Percentiles rank a stretch among this genome's conserved stretches.
Conservation (phyloP, 495 filamentous ascomycete genomes). For the Neurospora cerealis region DNA sequence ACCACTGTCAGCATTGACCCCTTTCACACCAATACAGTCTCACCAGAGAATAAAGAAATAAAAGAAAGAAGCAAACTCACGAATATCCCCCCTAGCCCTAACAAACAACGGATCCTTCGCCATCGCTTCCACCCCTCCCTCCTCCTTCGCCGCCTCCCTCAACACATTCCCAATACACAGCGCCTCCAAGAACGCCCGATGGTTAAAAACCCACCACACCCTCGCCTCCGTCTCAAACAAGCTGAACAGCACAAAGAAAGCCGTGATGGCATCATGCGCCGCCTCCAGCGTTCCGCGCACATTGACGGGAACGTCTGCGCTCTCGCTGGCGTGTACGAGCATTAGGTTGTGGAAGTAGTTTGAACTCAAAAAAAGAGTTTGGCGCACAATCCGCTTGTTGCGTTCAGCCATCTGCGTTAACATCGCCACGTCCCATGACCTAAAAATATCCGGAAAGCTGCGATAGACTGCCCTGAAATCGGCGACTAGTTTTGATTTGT, state of each 20-base stretch:
- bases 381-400: constrained; percentile 51
- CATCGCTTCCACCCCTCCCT: constrained; percentile 21
- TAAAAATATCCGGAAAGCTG: constrained; percentile 52
- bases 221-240: constrained; percentile 54
- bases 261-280: constrained; percentile 50
- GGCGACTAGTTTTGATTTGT: constrained; percentile 51
- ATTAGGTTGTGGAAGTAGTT: constrained; percentile 71
- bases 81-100: constrained; percentile 45
- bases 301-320: constrained; percentile 51
- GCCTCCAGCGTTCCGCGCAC: constrained; percentile 56
- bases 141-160: constrained; percentile 11
- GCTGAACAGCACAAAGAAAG: constrained; percentile 56
- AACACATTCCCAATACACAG: constrained; percentile 39
- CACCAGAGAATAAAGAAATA: background rate
- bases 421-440: constrained; percentile 46
- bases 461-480: constrained; percentile 52
- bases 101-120: constrained; percentile 43
- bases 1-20: background rate
- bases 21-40: too few species aligned
- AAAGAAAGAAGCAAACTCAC: constrained; percentile 25
- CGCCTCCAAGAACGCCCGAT: constrained; percentile 61
- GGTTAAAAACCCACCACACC: constrained; percentile 72
- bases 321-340: constrained; percentile 53
- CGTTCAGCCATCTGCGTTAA: constrained; percentile 37
- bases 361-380: constrained; percentile 57